These are phyloP conservation scores for Xylaria digitata DNA, from an alignment of 2,329 filamentous ascomycete genomes.

Conservation along the genomic window DNA sequence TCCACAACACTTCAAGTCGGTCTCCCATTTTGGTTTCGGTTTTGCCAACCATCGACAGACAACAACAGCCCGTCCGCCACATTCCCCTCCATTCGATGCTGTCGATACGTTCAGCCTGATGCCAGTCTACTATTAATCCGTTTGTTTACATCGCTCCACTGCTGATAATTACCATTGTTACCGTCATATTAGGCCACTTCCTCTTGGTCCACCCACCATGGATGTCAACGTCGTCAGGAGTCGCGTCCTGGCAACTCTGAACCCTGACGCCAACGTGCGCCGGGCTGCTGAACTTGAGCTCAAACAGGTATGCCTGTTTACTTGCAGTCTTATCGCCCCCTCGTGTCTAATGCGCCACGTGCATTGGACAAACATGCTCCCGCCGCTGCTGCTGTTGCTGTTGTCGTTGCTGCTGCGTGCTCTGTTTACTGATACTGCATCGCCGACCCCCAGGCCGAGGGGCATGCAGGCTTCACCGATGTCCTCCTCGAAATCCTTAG, in stretches of 20 bases:
- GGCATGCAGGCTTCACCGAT: slow-evolving; percentile 88
- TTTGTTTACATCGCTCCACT: slow-evolving; percentile 27
- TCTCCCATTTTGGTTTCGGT: too few species aligned
- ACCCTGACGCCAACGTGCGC: slow-evolving; percentile 78
- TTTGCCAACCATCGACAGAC: slow-evolving; percentile 28
- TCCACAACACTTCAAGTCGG: slow-evolving; percentile 26
- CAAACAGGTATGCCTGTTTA: slow-evolving; percentile 71
- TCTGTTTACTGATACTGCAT: slow-evolving; percentile 39
- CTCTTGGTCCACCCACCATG: slow-evolving; percentile 62
- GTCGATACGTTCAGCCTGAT: slow-evolving; percentile 35
- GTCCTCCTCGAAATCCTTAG: slow-evolving; percentile 91
- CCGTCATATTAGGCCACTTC: slow-evolving; percentile 10
- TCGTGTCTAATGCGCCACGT: slow-evolving; percentile 42
- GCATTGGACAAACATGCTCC: slow-evolving; percentile 18
- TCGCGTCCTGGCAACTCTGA: slow-evolving; percentile 81
- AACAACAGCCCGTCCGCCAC: slow-evolving; percentile 17
- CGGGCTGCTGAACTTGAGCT: slow-evolving; percentile 83
- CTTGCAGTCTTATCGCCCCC: slow-evolving; percentile 17
- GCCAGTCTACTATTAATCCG: slow-evolving; percentile 24
- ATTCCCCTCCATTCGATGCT: slow-evolving; percentile 27
- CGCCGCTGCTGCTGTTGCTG: neutral
- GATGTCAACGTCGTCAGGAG: slow-evolving; percentile 79
- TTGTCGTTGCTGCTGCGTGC: slow-evolving; percentile 16
- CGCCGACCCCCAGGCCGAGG: slow-evolving; percentile 75
- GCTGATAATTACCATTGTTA: slow-evolving; percentile 9